These are phyloP conservation scores for Aristolochia californica DNA, from an alignment of 164 flowering plant genomes.

Conservation along the genomic window DNA sequence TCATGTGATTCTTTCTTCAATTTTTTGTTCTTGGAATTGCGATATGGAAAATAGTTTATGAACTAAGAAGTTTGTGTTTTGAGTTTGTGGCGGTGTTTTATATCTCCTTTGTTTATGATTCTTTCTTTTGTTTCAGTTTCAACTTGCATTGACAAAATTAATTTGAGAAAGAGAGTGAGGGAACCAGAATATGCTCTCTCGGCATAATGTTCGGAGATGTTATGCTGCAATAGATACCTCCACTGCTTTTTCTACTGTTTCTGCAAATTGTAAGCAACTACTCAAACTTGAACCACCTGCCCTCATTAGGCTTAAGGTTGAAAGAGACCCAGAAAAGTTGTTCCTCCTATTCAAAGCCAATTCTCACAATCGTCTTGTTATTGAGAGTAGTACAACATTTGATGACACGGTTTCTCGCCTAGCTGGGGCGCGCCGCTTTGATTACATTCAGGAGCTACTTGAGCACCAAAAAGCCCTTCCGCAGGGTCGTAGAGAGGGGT, in stretches of 20 bases:
- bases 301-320: slow-evolving; percentile 50
- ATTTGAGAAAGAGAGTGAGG: not conserved
- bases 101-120: too few relatives aligned
- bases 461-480: slow-evolving; percentile 64
- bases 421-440: slow-evolving; percentile 61
- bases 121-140: too few relatives aligned
- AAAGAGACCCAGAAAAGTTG: slow-evolving; percentile 63
- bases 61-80: too few relatives aligned
- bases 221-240: slow-evolving; percentile 15
- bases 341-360: slow-evolving; percentile 51
- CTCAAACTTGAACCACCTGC: slow-evolving; percentile 34
- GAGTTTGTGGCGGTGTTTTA: too few relatives aligned
- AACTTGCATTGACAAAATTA: too few relatives aligned
- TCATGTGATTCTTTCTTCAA: too few relatives aligned
- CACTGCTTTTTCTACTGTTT: slow-evolving; percentile 2
- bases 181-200: slow-evolving; percentile 40
- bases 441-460: slow-evolving; percentile 52
- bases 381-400: slow-evolving; percentile 66
- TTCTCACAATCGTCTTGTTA: slow-evolving; percentile 42
- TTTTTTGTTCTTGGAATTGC: too few relatives aligned
- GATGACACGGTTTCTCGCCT: slow-evolving; percentile 59
- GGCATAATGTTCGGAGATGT: slow-evolving; percentile 43
- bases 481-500: slow-evolving; percentile 68
- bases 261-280: not conserved
- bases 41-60: too few relatives aligned